Base-by-base conservation (phyloP, 306 rosid species). In the Medicago lupulina region DNA sequence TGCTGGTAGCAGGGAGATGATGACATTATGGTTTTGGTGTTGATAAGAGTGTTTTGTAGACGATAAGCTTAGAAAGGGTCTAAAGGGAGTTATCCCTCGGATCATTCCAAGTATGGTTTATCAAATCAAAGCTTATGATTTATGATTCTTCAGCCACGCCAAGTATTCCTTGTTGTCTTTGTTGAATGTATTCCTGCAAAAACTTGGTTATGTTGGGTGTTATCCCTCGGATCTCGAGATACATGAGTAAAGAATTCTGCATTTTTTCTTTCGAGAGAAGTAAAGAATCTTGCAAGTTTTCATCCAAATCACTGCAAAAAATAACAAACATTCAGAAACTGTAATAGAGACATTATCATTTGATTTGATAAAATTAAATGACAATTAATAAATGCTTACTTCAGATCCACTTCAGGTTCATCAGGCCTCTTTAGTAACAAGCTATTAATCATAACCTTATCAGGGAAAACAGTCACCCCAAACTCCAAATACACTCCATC, bases 101-200 rank as follows among this genome's bases (percentile, higher is more conserved):
- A n/a, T n/a, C n/a, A n/a, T n/a, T n/a, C n/a, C n/a, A n/a, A n/a
- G n/a, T n/a, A n/a, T n/a, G n/a, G n/a, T n/a, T n/a, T n/a, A n/a
- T n/a, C n/a, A n/a, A n/a, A n/a, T n/a, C n/a, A n/a, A n/a, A n/a
- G n/a, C n/a, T n/a, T n/a, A n/a, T n/a, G n/a, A n/a, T n/a, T n/a
- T n/a, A n/a, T n/a, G n/a, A n/a, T n/a, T 89, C 89, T 90, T 85
- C 90, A 95, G 83, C 99, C 99, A 95, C 71, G 38, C 16, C 41
- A 80, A 43, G 82, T 88, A 90, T 88, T 92, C 99, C 57, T 80
- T 78, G 83, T 41, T 70, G 70, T 92, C 91, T 80, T 92, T 95
- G 34, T 25, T 80, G 76, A 68, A 92, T 89, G 83, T 95, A 90
- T 82, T 86, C 87, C 38, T 80, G 86, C 81, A 92, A 83, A 81